Conservation (phyloP, 108 stramenopile genomes). For the Conticribra guillardii region DNA sequence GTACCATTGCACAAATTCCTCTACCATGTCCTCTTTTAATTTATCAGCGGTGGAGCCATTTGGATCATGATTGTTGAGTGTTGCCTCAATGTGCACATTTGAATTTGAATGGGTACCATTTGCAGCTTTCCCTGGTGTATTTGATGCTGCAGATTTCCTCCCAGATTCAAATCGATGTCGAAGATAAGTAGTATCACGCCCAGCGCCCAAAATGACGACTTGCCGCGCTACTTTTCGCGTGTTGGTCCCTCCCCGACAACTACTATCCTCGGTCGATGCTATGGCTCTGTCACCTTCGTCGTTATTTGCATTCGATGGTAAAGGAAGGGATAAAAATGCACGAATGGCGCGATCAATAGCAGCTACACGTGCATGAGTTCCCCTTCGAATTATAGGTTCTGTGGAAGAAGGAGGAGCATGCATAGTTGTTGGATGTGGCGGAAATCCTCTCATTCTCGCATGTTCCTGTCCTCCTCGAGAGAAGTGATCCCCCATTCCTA, state of each 20-base stretch:
- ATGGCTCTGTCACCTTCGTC: too few relatives aligned
- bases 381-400: slow-evolving; percentile 82
- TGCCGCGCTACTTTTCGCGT: slow-evolving; percentile 28
- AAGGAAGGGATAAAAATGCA: slow-evolving; percentile 56
- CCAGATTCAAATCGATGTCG: slow-evolving; percentile 50
- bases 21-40: neutral
- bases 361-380: slow-evolving; percentile 84
- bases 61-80: neutral
- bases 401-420: neutral
- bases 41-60: neutral
- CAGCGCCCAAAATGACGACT: slow-evolving; percentile 82
- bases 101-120: too few relatives aligned
- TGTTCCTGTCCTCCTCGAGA: neutral
- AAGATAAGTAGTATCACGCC: slow-evolving; percentile 86
- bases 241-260: too few relatives aligned
- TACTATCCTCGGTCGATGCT: too few relatives aligned
- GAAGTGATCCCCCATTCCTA: neutral
- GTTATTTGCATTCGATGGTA: neutral
- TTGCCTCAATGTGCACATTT: too few relatives aligned
- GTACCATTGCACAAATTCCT: slow-evolving; percentile 63
- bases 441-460: neutral
- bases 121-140: slow-evolving; percentile 13
- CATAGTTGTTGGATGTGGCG: neutral
- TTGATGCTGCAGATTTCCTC: neutral
- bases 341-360: slow-evolving; percentile 81